Conservation (phyloP, 2,329 filamentous ascomycete genomes). For the Chaetomium olivaceum region DNA sequence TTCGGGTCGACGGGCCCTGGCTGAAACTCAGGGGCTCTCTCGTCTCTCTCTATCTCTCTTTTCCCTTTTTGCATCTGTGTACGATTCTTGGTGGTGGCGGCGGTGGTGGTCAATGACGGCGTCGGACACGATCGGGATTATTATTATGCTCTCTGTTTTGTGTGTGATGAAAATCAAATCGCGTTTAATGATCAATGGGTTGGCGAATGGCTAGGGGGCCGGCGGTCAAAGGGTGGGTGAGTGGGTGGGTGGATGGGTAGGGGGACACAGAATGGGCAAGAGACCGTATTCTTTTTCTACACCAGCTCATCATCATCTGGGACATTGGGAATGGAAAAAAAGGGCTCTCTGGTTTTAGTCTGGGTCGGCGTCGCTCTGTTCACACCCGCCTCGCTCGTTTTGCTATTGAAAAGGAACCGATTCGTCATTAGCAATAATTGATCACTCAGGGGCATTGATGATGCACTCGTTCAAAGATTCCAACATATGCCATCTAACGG, state of each 20-base stretch:
- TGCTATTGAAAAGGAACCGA: neutral
- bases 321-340: neutral
- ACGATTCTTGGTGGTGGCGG: neutral
- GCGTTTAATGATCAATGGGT: constrained; percentile 2
- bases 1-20: neutral
- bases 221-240: neutral
- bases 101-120: neutral
- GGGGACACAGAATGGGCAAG: neutral
- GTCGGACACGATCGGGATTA: neutral
- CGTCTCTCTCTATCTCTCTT: constrained; percentile 7
- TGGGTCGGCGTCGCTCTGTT: neutral
- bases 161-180: neutral
- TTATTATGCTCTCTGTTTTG: neutral
- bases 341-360: neutral
- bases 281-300: constrained; percentile 1
- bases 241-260: neutral
- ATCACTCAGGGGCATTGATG: neutral
- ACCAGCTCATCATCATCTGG: neutral
- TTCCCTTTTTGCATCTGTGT: neutral
- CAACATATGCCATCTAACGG: neutral
- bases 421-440: neutral
- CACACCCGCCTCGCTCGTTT: neutral
- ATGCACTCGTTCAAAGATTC: neutral
- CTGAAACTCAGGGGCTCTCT: neutral
- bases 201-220: neutral